Evolutionary conservation across 345 rosid species (phyloP), one percentile per base, ranked within the genome.

Genomic region (Combretum micranthum): DNA sequence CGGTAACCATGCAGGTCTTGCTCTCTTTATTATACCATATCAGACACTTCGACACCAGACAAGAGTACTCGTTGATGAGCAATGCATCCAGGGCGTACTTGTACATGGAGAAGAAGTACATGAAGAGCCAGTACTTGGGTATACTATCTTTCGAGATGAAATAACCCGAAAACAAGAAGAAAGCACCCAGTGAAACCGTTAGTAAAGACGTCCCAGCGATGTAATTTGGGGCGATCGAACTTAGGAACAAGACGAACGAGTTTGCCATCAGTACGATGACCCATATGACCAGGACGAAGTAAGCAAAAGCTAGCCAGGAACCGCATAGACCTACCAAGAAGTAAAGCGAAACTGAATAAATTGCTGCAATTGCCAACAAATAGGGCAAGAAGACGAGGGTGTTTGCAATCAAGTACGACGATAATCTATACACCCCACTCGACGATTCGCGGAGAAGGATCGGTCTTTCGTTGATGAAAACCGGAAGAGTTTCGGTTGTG

Each of bases 71-170:
- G 47, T 91, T 91, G 68, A 88, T 78, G 21, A 88, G 83, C 4
- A 91, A 77, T 0, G 93, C 93, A 14, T 91, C 98, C 12, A 91
- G 85, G 1, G 92, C 95, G 51, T 91, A 91, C 57, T 84, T 91
- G 65, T 91, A 91, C 98, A 91, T 88, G 7, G 98, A 91, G 53
- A 91, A 60, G 70, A 82, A 88, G 63, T 91, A 84, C 98, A 91
- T 91, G 77, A 88, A 86, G 2, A 86, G 80, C 96, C 98, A 91
- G 52, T 84, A 91, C 75, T 81, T 84, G 9, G 98, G 98, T 52
- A 91, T 55, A 53, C 93, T 81, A 3, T 83, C 85, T 56, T 77
- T 68, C 2, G 96, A 81, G 12, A 91, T 86, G 75, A 91, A 91
- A 72, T 91, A 91, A 11, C 98, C 98, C 0, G 96, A 91, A 73